phyloP scores from a whole-genome alignment of 139 green algal genomes.

The Ulvella scutata region DNA sequence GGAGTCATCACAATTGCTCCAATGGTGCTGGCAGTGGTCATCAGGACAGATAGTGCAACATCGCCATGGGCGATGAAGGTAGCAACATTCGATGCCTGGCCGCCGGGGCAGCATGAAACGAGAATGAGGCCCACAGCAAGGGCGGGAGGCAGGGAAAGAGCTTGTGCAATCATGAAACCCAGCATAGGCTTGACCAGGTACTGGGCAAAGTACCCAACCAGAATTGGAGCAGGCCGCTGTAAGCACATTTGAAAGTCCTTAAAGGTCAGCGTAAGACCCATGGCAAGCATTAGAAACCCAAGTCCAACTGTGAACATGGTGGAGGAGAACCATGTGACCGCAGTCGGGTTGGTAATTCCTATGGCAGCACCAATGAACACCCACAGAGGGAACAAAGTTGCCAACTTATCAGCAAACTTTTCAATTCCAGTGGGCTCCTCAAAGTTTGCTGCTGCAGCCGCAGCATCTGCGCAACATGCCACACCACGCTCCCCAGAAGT shows the following conservation, averaged over 20 bases:
- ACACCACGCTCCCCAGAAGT: too few species aligned
- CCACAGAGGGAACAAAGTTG: slow-evolving; percentile 71
- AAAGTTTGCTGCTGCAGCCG: neutral
- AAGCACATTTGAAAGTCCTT: slow-evolving; percentile 58
- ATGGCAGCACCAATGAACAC: slow-evolving; percentile 27
- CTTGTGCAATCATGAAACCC: slow-evolving; percentile 36
- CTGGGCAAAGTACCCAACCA: slow-evolving; percentile 44
- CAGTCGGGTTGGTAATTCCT: slow-evolving; percentile 25
- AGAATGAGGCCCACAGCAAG: slow-evolving; percentile 49
- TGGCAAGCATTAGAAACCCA: slow-evolving; percentile 68
- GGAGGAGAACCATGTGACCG: slow-evolving; percentile 42
- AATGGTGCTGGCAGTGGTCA: slow-evolving; percentile 65
- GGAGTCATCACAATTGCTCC: slow-evolving; percentile 72
- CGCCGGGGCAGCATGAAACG: slow-evolving; percentile 61
- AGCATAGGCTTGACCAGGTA: slow-evolving; percentile 57
- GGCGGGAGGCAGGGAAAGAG: slow-evolving; percentile 9
- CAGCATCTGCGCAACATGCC: neutral
- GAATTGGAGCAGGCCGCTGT: slow-evolving; percentile 44
- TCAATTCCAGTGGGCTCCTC: neutral
- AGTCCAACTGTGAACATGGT: slow-evolving; percentile 50
- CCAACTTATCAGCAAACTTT: neutral
- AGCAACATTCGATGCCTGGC: slow-evolving; percentile 59
- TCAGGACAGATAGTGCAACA: slow-evolving; percentile 71
- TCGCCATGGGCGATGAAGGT: slow-evolving; percentile 72
- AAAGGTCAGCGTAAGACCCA: slow-evolving; percentile 68